Conservation (phyloP, 176 grass and related monocot genomes). For the Themeda triandra region DNA sequence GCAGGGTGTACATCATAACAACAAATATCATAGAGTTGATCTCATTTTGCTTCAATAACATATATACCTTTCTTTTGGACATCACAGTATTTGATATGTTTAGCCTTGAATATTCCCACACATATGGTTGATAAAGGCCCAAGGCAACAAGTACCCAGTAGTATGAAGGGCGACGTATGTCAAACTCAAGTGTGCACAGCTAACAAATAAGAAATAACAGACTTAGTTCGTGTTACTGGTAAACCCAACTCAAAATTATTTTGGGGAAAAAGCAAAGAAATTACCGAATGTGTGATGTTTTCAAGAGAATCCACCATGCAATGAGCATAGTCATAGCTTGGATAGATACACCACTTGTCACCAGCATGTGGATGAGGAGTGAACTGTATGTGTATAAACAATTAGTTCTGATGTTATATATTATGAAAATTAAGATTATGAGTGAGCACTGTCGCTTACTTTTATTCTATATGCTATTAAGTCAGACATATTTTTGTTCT, state of each 20-base stretch:
- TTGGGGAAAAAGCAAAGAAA: slow-evolving; percentile 5
- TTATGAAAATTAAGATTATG: not conserved
- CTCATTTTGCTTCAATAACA: not conserved
- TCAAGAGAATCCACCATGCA: slow-evolving; percentile 99
- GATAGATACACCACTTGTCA: slow-evolving; percentile 99
- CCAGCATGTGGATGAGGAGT: slow-evolving; percentile 93
- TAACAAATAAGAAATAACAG: slow-evolving; percentile 25
- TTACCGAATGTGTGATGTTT: slow-evolving; percentile 97
- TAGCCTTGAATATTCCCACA: slow-evolving; percentile 97
- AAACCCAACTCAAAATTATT: slow-evolving; percentile 7
- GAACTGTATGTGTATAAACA: slow-evolving; percentile 54
- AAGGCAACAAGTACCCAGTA: slow-evolving; percentile 92
- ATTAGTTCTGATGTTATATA: slow-evolving; percentile 1
- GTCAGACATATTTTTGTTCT: slow-evolving; percentile 98
- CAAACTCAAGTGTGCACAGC: slow-evolving; percentile 84
- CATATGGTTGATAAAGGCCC: slow-evolving; percentile 85
- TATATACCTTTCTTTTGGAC: slow-evolving; percentile 92
- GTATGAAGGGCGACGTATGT: slow-evolving; percentile 94
- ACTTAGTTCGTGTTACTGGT: slow-evolving; percentile 17
- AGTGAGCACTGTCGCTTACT: slow-evolving; percentile 44
- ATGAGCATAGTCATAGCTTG: slow-evolving; percentile 95
- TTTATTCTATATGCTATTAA: slow-evolving; percentile 99
- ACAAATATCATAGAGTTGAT: not conserved
- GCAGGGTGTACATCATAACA: not conserved
- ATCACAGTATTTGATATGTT: slow-evolving; percentile 96